These are phyloP conservation scores for Diplocarpon mali DNA, from an alignment of 2,329 filamentous ascomycete genomes.

Conservation along the genomic window DNA sequence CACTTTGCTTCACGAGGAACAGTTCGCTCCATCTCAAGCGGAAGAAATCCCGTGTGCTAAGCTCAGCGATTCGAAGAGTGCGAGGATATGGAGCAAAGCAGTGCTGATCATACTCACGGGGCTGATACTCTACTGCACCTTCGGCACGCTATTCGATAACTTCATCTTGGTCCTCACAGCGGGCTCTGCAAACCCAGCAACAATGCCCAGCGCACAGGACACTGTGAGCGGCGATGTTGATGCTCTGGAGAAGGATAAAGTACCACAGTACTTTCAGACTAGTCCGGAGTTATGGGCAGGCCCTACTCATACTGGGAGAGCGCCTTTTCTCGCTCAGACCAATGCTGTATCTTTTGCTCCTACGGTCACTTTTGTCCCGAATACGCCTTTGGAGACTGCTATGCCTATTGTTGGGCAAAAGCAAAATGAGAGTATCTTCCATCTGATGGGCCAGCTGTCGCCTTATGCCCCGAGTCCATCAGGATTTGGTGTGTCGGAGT, in stretches of 20 bases:
- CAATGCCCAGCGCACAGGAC: neutral
- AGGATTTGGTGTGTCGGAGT: slow-evolving; percentile 66
- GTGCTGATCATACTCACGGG: slow-evolving; percentile 3
- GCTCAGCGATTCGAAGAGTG: neutral
- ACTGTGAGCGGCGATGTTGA: neutral
- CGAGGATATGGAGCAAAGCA: slow-evolving; percentile 4
- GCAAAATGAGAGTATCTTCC: slow-evolving; percentile 55
- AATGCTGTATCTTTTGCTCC: slow-evolving; percentile 51
- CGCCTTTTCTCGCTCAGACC: slow-evolving; percentile 62
- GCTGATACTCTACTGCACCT: slow-evolving; percentile 13
- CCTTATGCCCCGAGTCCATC: slow-evolving; percentile 57
- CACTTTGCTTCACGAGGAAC: neutral
- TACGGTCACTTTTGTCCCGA: slow-evolving; percentile 53
- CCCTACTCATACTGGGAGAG: slow-evolving; percentile 57
- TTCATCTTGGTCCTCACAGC: slow-evolving; percentile 5
- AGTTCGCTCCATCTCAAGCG: neutral
- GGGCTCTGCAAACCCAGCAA: neutral
- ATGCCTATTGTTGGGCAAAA: slow-evolving; percentile 52
- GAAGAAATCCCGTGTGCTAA: neutral
- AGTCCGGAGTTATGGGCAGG: slow-evolving; percentile 49
- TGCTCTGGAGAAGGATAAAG: slow-evolving; percentile 24
- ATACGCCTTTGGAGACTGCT: slow-evolving; percentile 59
- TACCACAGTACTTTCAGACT: slow-evolving; percentile 55
- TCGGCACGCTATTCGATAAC: slow-evolving; percentile 13
- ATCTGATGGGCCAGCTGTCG: slow-evolving; percentile 56